Evolutionary conservation across 768 basidiomycete genomes (phyloP).

Genomic region (Basidioascus undulatus): DNA sequence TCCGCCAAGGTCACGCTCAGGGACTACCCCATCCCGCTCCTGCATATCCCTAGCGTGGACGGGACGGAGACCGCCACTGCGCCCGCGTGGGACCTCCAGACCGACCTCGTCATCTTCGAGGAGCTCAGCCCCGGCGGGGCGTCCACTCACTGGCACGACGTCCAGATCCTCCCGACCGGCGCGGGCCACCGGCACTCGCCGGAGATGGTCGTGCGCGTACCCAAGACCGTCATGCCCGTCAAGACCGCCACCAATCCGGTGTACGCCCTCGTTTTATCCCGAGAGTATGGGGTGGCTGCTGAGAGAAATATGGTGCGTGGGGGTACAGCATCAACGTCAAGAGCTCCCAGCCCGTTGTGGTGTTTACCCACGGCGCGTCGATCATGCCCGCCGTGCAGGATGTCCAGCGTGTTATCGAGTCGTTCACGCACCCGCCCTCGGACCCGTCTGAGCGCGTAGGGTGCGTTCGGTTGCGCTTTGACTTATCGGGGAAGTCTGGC

Average conservation of each 20-base stretch:
- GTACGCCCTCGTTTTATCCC: too few relatives aligned
- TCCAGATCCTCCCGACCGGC: conserved; percentile 29
- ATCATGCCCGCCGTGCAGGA: conserved; percentile 70
- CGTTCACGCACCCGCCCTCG: conserved; percentile 44
- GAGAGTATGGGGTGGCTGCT: too few relatives aligned
- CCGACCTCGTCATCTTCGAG: conserved; percentile 65
- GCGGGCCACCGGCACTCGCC: conserved; percentile 27
- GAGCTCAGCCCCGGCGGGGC: conserved; percentile 46
- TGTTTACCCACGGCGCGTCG: conserved; percentile 54
- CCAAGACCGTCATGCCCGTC: conserved; percentile 85
- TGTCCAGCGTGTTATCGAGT: conserved; percentile 57
- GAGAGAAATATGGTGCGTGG: too few relatives aligned
- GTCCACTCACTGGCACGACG: conserved; percentile 40
- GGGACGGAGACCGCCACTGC: conserved; percentile 19
- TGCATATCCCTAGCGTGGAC: conserved; percentile 52
- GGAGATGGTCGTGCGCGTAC: conserved; percentile 22
- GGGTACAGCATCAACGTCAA: conserved; percentile 40
- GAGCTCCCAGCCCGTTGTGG: too few relatives aligned
- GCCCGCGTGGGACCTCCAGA: conserved; percentile 42
- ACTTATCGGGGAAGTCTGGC: too few relatives aligned
- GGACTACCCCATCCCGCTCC: conserved; percentile 68
- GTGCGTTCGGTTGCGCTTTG: too few relatives aligned
- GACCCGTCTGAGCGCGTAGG: conserved; percentile 65
- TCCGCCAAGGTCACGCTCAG: conserved; percentile 41
- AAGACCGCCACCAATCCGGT: conserved; percentile 67